phyloP scores from a whole-genome alignment of 345 rosid genomes.

The Rhodamnia argentea region DNA sequence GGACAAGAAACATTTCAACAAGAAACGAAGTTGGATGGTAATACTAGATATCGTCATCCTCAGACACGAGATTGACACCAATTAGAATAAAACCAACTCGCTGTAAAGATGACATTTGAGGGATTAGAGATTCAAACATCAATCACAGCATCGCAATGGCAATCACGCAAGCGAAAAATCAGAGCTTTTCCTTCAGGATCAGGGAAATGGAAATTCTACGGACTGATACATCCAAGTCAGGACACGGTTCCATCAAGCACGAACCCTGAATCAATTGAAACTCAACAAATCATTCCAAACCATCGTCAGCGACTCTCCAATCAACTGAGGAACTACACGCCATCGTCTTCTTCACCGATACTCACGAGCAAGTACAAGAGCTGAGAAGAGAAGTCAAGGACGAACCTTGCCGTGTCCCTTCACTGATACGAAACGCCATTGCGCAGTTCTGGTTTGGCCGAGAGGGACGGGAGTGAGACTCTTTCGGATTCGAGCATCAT shows the following conservation, averaged over 20 bases:
- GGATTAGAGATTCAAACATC: background rate
- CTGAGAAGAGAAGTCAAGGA: background rate
- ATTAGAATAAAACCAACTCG: conserved; percentile 6
- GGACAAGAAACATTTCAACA: background rate
- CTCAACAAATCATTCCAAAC: background rate
- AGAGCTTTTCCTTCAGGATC: background rate
- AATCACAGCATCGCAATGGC: background rate
- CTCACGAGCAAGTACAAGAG: background rate
- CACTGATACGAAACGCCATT: background rate
- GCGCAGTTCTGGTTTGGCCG: background rate
- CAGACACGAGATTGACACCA: conserved; percentile 17
- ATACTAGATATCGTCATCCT: conserved; percentile 15
- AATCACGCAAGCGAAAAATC: background rate
- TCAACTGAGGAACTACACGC: background rate
- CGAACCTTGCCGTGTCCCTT: background rate
- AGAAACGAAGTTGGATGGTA: conserved; percentile 2
- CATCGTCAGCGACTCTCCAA: background rate
- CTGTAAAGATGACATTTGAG: conserved; percentile 29
- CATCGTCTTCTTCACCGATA: background rate
- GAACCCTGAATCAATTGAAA: background rate
- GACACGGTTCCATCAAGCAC: background rate
- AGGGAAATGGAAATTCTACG: background rate
- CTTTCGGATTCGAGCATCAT: background rate
- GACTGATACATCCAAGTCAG: background rate
- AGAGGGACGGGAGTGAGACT: background rate